A percentile compares a stretch with the other conserved stretches of the same genome.
Conservation (phyloP, 2,329 filamentous ascomycete species). For the Penicillium sp. region DNA sequence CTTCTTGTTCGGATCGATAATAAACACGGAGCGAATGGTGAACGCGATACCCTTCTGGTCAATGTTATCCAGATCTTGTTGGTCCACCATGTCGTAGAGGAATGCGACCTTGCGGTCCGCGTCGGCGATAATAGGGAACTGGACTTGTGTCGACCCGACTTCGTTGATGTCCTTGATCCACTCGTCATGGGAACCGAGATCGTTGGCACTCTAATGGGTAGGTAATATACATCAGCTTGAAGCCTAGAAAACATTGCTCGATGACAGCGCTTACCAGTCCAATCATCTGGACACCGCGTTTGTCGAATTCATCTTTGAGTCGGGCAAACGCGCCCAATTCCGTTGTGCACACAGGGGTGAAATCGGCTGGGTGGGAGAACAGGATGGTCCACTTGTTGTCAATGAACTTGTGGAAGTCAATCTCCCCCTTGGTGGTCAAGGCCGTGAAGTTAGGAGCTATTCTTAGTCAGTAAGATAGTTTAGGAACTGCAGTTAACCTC, state of each 20-base stretch:
- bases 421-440: conserved; percentile 61
- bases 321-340: conserved; percentile 92
- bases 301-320: conserved; percentile 80
- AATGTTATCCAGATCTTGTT: conserved; percentile 79
- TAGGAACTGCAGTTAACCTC: background rate
- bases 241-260: too few species aligned
- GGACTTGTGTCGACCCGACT: conserved; percentile 66
- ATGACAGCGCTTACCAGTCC: conserved; percentile 55
- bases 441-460: conserved; percentile 64
- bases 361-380: conserved; percentile 72
- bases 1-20: conserved; percentile 92
- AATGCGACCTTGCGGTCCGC: conserved; percentile 73
- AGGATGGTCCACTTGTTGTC: conserved; percentile 65
- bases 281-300: conserved; percentile 85
- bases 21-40: conserved; percentile 91
- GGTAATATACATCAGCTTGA: background rate
- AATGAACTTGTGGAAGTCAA: conserved; percentile 68
- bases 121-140: conserved; percentile 79
- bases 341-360: conserved; percentile 83
- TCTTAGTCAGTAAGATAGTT: background rate
- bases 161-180: conserved; percentile 91
- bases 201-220: conserved; percentile 66
- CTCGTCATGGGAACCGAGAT: conserved; percentile 72
- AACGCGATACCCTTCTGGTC: conserved; percentile 78
- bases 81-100: conserved; percentile 79